Conservation (phyloP, 495 filamentous ascomycete species). For the Glonium stellatum region DNA sequence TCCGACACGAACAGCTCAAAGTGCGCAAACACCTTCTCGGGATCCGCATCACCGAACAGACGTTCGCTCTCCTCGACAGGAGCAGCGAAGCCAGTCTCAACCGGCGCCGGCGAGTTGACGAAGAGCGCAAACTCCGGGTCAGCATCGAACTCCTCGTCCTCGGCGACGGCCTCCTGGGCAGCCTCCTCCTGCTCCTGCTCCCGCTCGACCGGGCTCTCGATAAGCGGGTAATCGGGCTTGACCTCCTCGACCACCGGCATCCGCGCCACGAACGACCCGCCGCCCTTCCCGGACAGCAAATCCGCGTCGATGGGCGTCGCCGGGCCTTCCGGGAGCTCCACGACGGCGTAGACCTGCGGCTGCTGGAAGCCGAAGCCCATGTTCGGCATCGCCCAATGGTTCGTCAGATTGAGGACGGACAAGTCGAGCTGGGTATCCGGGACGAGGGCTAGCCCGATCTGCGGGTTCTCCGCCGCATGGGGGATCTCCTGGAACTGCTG, state of each 20-base stretch:
- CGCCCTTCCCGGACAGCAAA: slow-evolving; percentile 59
- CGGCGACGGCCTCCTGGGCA: slow-evolving; percentile 32
- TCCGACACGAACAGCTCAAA: slow-evolving; percentile 55
- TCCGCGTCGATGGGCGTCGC: slow-evolving; percentile 49
- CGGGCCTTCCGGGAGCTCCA: slow-evolving; percentile 65
- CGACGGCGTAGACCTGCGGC: slow-evolving; percentile 72
- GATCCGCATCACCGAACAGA: slow-evolving; percentile 50
- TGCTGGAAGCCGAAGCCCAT: slow-evolving; percentile 55
- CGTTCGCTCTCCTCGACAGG: slow-evolving; percentile 31
- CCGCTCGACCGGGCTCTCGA: slow-evolving; percentile 20
- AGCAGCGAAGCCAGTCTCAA: slow-evolving; percentile 14
- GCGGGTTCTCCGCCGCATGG: slow-evolving; percentile 34
- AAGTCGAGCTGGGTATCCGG: slow-evolving; percentile 67
- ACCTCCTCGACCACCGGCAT: slow-evolving; percentile 14
- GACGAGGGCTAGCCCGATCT: slow-evolving; percentile 66
- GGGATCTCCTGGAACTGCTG: slow-evolving; percentile 53
- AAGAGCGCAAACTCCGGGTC: slow-evolving; percentile 57
- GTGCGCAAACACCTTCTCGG: slow-evolving; percentile 51
- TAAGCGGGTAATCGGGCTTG: slow-evolving; percentile 27
- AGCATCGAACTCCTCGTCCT: slow-evolving; percentile 52
- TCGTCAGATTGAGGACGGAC: slow-evolving; percentile 50
- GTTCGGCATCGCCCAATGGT: slow-evolving; percentile 48
- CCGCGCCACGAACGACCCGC: slow-evolving; percentile 38
- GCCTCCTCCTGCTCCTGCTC: slow-evolving; percentile 5
- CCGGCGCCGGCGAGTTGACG: slow-evolving; percentile 41